Conservation (phyloP, 176 grass and related monocot species). For the Olyra latifolia region DNA sequence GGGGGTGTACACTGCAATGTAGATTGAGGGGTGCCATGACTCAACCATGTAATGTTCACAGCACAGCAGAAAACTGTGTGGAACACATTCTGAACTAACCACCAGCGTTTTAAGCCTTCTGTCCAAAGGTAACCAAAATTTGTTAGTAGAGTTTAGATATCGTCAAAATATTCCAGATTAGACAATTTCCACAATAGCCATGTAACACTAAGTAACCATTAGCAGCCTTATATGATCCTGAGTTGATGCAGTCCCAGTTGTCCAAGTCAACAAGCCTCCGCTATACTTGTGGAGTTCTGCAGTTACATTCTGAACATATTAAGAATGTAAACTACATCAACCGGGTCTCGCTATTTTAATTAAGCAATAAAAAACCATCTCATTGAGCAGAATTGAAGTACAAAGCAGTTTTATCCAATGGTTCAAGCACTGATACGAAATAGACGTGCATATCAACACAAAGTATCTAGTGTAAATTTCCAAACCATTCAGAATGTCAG, state of each 20-base stretch:
- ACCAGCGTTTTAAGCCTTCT: conserved; percentile 36
- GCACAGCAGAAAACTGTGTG: background rate
- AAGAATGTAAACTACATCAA: conserved; percentile 8
- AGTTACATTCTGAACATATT: background rate
- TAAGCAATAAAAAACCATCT: background rate
- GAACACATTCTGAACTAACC: background rate
- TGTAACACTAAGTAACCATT: conserved; percentile 22
- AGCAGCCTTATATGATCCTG: conserved; percentile 23
- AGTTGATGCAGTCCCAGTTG: conserved; percentile 47
- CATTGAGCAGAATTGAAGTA: background rate
- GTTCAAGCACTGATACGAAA: background rate
- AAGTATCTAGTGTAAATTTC: background rate
- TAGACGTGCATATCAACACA: background rate
- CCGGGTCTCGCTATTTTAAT: background rate
- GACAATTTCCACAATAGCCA: conserved; percentile 24
- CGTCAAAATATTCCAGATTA: conserved; percentile 18
- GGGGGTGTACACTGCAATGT: background rate
- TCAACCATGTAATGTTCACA: conserved; percentile 7
- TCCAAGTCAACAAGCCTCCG: conserved; percentile 74
- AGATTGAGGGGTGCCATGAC: background rate
- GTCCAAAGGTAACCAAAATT: conserved; percentile 41
- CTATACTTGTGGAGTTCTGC: conserved; percentile 95
- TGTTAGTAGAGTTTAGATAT: conserved; percentile 38
- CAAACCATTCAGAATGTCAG: background rate
- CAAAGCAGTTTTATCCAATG: conserved; percentile 1